Base-by-base conservation (phyloP, 805 yeast genomes). In the Yamadazyma phyllophila region DNA sequence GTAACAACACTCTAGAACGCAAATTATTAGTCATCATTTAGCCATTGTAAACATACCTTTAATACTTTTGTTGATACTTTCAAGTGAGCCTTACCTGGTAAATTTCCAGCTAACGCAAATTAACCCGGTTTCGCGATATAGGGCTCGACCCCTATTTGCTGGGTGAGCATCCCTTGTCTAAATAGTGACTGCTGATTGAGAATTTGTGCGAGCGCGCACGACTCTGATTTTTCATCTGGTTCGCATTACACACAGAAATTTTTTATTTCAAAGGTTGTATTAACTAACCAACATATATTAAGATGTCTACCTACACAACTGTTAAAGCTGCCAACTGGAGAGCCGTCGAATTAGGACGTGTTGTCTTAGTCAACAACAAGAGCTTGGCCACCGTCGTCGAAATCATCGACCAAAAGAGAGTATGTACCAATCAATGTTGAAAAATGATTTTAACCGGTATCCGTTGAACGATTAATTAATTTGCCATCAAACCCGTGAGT, bases 361-460 rank as follows among this genome's bases (percentile, higher is more conserved):
- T 94, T 73, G 96, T 91, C 74, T 85, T 92, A 71, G 73, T 92
- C 72, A 60, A 69, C 72, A 81, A 82, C 85, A 81, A 85, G 76
- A 88, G 89, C 78, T 83, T 94, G 71, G 99, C 98, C 67, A 80
- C 96, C 72, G 85, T 94, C 68, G 98, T 91, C 69, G 99, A 94
- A 83, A 88, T 94, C 80, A 88, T 94, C 71, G 98, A 94, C 83
- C 97, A 94, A 83, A 91, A 89, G 84, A 88, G 97, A 81, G 98
- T 86, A 83, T 73, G 88, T 83, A 29, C 31, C 13, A 29, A 29
- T 11, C 31, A 55, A 41, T 39, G n/a, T 27, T 27, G 13, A 27
- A 15, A 16, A 20, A 35, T 16, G 38, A 20, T 17, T 17, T n/a
- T 20, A 13, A 26, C n/a, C 24, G 13, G 4, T 20, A 16, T 35